Base-by-base conservation (phyloP, 371 early-diverging fungal species). In the Mortierella sp. region DNA sequence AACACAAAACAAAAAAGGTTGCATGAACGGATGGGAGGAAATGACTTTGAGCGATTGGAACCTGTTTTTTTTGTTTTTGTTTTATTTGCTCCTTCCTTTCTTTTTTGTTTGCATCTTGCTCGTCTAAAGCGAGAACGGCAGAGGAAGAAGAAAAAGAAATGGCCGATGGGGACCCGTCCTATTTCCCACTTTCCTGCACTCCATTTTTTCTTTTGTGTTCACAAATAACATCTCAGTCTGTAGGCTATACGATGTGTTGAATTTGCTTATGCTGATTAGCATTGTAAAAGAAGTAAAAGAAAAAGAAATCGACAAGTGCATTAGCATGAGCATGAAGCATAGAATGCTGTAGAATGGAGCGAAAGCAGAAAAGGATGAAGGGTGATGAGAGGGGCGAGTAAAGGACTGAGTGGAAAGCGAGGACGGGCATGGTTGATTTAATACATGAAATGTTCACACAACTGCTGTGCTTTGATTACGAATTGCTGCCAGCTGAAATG, bases 391-490 rank as follows among this genome's bases (percentile, higher is more conserved):
- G 11, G 7, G 7, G n/a, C 27, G 24, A 56, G n/a, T 56, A 56
- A 56, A 27, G 11, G 0, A 6, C 21, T 24, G 27, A 58, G 3
- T 27, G 27, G 27, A 58, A 58, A 12, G 11, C 16, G 16, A 21
- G 24, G 10, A 27, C 0, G 10, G 8, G 6, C 10, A 14, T 8
- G 65, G 2, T 21, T 18, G 65, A 24, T 5, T 65, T 32, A 65
- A 65, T 56, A 16, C 38, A 18, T 38, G 60, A 60, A 58, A 2
- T 21, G 38, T 65, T 38, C 38, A 65, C 32, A 65, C 38, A 38
- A 65, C 21, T 65, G 65, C 65, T 65, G 65, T 65, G 65, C 65
- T 65, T 8, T 65, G 65, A 65, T 65, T 65, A 65, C 65, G 65
- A 65, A 65, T 56, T 56, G 56, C 8, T n/a, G 27, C n/a, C 65